A percentile compares a stretch with the other conserved stretches of the same genome.
Conservation (phyloP, 192 early-diverging fungal genomes). For the Umbelopsis isabellina region DNA sequence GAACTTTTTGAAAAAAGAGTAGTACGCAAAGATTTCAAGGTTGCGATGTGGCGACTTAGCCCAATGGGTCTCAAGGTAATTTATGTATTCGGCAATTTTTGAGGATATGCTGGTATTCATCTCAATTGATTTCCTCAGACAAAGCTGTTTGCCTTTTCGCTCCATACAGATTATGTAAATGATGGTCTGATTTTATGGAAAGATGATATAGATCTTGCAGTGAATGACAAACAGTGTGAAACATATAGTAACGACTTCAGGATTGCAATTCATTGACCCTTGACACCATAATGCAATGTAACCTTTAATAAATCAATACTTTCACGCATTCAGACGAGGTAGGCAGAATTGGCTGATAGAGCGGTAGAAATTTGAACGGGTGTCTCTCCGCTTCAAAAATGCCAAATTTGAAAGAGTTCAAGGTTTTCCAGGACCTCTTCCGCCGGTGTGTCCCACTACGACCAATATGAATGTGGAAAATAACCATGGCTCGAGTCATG, state of each 20-base stretch:
- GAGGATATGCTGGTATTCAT: background rate
- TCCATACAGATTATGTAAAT: background rate
- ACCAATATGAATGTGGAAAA: slow-evolving; percentile 3
- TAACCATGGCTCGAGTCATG: background rate
- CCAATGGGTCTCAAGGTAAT: too few species aligned
- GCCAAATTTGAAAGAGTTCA: background rate
- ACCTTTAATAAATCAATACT: too few species aligned
- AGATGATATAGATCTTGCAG: background rate
- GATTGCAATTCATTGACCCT: background rate
- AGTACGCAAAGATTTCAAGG: too few species aligned
- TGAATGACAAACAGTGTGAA: background rate
- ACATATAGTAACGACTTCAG: background rate
- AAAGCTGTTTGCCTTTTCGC: slow-evolving; percentile 4
- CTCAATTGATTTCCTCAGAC: background rate
- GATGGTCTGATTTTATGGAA: background rate
- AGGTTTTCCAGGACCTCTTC: background rate
- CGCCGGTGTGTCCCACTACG: background rate
- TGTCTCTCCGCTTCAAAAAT: slow-evolving; percentile 6
- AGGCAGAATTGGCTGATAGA: too few species aligned
- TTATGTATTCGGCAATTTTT: too few species aligned
- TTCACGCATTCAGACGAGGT: too few species aligned
- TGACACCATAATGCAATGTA: too few species aligned
- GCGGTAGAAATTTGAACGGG: background rate
- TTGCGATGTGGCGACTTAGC: too few species aligned
- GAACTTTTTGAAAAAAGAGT: too few species aligned